phyloP scores from a whole-genome alignment of 75 land plant genomes.

The Pinus taeda region DNA sequence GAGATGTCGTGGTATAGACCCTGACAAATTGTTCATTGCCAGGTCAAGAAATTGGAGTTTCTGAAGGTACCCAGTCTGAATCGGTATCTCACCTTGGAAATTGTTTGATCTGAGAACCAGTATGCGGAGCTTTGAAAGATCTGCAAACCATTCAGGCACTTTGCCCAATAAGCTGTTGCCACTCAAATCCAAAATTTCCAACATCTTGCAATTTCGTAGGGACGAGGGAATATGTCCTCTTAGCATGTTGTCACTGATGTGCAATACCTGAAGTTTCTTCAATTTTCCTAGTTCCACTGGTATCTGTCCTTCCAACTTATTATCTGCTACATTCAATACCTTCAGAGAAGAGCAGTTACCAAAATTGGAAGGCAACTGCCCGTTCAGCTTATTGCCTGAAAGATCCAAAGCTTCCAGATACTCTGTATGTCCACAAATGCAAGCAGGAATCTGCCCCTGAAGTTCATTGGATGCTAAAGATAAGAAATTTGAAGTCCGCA shows the following conservation, averaged over 20 bases:
- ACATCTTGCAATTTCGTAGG: constrained; percentile 4
- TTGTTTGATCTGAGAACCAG: neutral
- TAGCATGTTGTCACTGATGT: constrained; percentile 14
- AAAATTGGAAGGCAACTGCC: constrained; percentile 15
- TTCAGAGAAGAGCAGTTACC: constrained; percentile 11
- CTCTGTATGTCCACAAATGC: neutral
- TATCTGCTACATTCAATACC: constrained; percentile 20
- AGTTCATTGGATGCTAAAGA: neutral
- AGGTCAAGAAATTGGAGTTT: constrained; percentile 60
- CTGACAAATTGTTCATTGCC: constrained; percentile 64
- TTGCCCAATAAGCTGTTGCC: constrained; percentile 14
- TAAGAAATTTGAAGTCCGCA: neutral
- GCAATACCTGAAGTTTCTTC: constrained; percentile 9
- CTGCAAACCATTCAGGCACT: constrained; percentile 10
- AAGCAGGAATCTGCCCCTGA: neutral
- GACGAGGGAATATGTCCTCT: constrained; percentile 17
- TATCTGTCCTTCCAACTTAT: constrained; percentile 14
- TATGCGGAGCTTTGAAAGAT: constrained; percentile 12
- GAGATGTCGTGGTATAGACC: constrained; percentile 35
- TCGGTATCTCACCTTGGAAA: constrained; percentile 34
- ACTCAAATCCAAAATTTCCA: constrained; percentile 12
- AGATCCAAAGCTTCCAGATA: neutral
- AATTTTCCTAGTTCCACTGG: constrained; percentile 20
- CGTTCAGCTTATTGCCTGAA: neutral
- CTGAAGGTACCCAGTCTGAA: constrained; percentile 39